A percentile compares a stretch with the other conserved stretches of the same genome.
phyloP scores from a whole-genome alignment of 1,284 basidiomycete genomes.

The Cryptococcus sp. region DNA sequence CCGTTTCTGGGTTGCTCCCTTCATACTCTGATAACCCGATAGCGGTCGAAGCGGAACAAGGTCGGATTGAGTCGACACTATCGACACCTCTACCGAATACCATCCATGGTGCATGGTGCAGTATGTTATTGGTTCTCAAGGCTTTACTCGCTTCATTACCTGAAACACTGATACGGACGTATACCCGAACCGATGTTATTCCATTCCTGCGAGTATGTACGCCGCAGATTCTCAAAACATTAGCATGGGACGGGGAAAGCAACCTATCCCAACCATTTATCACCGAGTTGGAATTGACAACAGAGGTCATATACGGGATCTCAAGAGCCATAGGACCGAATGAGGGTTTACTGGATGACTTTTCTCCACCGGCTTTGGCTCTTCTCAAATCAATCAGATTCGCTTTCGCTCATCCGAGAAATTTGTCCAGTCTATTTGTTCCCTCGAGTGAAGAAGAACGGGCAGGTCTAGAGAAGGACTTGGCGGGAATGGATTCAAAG shows the following conservation, averaged over 20 bases:
- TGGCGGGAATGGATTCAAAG: conserved; percentile 51
- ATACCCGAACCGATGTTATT: conserved; percentile 78
- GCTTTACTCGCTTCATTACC: conserved; percentile 57
- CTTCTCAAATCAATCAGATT: conserved; percentile 86
- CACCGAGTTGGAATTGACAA: conserved; percentile 73
- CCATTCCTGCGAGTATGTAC: conserved; percentile 81
- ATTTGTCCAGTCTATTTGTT: conserved; percentile 73
- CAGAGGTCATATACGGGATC: conserved; percentile 68
- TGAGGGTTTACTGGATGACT: conserved; percentile 59
- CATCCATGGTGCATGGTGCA: conserved; percentile 70
- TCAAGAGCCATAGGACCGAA: conserved; percentile 50
- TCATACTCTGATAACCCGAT: conserved; percentile 80
- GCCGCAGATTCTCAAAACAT: conserved; percentile 67
- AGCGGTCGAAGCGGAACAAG: conserved; percentile 67
- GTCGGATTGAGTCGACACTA: conserved; percentile 66
- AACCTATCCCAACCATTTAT: conserved; percentile 65
- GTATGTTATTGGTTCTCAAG: conserved; percentile 75
- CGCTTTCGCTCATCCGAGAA: conserved; percentile 82
- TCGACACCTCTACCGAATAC: conserved; percentile 52
- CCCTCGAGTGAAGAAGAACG: conserved; percentile 74
- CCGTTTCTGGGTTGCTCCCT: conserved; percentile 72
- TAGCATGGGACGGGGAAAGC: conserved; percentile 75
- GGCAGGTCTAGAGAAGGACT: conserved; percentile 54
- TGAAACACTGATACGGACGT: conserved; percentile 55
- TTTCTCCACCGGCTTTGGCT: conserved; percentile 61